Evolutionary conservation across 2,329 filamentous ascomycete genomes (phyloP).

Genomic region (Alternaria novae-zelandiae): DNA sequence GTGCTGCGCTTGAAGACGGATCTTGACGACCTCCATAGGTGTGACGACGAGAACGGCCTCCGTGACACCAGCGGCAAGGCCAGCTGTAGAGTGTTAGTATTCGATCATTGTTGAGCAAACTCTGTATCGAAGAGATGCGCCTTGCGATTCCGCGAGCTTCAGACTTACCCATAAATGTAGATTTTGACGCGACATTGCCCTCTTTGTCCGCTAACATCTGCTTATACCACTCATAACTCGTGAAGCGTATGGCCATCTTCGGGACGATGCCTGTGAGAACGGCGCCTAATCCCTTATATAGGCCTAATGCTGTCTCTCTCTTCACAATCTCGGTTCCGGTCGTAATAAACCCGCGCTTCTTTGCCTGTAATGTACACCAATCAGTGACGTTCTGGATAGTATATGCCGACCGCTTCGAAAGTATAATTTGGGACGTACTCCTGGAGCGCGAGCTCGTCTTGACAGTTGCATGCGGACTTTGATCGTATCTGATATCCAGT

Average conservation of each 20-base stretch:
- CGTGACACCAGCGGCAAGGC: slow-evolving; percentile 89
- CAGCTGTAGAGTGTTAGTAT: slow-evolving; percentile 61
- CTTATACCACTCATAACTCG: slow-evolving; percentile 96
- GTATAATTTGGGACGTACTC: slow-evolving; percentile 60
- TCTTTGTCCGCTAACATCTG: slow-evolving; percentile 73
- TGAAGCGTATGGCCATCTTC: slow-evolving; percentile 99
- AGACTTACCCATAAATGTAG: slow-evolving; percentile 72
- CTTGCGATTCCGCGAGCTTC: neutral
- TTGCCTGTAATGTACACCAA: slow-evolving; percentile 53
- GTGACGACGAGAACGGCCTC: slow-evolving; percentile 97
- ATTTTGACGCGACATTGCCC: slow-evolving; percentile 71
- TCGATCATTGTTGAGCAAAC: neutral
- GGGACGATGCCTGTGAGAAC: slow-evolving; percentile 95
- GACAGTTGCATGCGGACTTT: slow-evolving; percentile 99
- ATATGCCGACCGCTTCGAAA: neutral
- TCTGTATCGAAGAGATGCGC: neutral
- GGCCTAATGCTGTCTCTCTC: slow-evolving; percentile 86
- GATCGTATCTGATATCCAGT: slow-evolving; percentile 77
- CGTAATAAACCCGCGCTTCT: slow-evolving; percentile 83
- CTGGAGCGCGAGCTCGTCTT: slow-evolving; percentile 79
- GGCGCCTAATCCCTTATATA: slow-evolving; percentile 98
- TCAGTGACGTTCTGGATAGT: slow-evolving; percentile 11
- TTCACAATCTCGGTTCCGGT: slow-evolving; percentile 87
- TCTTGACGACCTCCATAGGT: slow-evolving; percentile 99
- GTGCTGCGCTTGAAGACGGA: slow-evolving; percentile 95